phyloP scores from a whole-genome alignment of 805 yeast genomes.

The Peterozyma toletana region DNA sequence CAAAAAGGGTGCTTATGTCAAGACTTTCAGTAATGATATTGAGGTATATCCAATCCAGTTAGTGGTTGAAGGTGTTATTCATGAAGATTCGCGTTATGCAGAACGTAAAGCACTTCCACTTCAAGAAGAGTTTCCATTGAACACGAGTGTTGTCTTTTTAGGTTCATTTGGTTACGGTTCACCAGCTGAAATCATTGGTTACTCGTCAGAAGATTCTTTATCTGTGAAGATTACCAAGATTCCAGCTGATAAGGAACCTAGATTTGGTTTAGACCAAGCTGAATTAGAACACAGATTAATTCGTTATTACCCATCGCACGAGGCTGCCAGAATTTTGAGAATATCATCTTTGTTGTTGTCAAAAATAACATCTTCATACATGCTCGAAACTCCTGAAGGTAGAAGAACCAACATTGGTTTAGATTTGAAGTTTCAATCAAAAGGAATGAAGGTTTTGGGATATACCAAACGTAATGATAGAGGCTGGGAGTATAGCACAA shows the following conservation, averaged over 20 bases:
- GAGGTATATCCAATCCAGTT: constrained; percentile 72
- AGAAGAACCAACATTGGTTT: constrained; percentile 68
- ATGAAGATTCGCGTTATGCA: constrained; percentile 66
- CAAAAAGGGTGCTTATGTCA: constrained; percentile 66
- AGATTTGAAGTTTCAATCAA: constrained; percentile 74
- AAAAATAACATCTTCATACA: constrained; percentile 65
- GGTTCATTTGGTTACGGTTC: constrained; percentile 89
- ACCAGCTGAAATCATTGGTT: constrained; percentile 60
- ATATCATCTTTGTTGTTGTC: constrained; percentile 64
- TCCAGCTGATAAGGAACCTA: constrained; percentile 47
- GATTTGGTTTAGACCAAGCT: constrained; percentile 56
- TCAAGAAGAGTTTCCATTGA: constrained; percentile 74
- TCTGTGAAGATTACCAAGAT: constrained; percentile 47
- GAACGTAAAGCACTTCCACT: constrained; percentile 74
- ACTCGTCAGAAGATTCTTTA: constrained; percentile 32
- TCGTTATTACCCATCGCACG: constrained; percentile 58
- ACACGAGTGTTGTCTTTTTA: constrained; percentile 65
- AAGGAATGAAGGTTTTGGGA: constrained; percentile 80
- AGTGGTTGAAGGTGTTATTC: constrained; percentile 64
- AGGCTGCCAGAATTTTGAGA: constrained; percentile 50
- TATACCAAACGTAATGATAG: constrained; percentile 59
- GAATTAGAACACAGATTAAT: constrained; percentile 46
- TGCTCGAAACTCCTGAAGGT: constrained; percentile 47
- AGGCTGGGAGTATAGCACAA: constrained; percentile 79
- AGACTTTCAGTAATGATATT: constrained; percentile 50